Percentiles rank a stretch among this genome's conserved stretches.
phyloP scores from a whole-genome alignment of 2,329 filamentous ascomycete genomes.

The Penicillium hesseltinei region DNA sequence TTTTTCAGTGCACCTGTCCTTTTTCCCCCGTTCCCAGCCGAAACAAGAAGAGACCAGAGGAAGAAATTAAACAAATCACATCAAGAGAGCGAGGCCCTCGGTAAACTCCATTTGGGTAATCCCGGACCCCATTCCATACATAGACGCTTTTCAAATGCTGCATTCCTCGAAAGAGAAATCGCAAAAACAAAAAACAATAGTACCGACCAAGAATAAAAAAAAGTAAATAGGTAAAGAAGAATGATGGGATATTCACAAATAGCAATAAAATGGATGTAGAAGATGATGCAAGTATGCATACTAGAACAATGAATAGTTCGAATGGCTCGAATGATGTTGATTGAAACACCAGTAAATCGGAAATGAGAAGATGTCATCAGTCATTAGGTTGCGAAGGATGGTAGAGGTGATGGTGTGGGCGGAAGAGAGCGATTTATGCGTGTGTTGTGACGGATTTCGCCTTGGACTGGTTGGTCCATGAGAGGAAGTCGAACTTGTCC shows the following conservation, averaged over 20 bases:
- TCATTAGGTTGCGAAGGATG: constrained; percentile 13
- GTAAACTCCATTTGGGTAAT: constrained; percentile 21
- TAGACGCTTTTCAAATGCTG: constrained; percentile 24
- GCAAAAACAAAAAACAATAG: constrained; percentile 14
- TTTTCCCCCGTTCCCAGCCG: neutral
- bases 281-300: constrained; percentile 18
- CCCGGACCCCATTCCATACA: constrained; percentile 16
- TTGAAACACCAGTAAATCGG: constrained; percentile 11
- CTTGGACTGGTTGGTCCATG: constrained; percentile 50
- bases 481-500: constrained; percentile 54
- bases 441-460: constrained; percentile 39
- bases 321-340: constrained; percentile 1
- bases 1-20: constrained; percentile 2
- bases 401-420: neutral
- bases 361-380: constrained; percentile 22
- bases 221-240: constrained; percentile 1
- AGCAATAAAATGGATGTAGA: constrained; percentile 1
- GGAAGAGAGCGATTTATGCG: constrained; percentile 22
- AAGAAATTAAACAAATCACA: constrained; percentile 14
- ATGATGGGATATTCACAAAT: constrained; percentile 24
- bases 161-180: constrained; percentile 6
- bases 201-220: constrained; percentile 17
- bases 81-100: constrained; percentile 4
- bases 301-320: neutral
- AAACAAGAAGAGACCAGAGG: constrained; percentile 5